Base-by-base conservation (phyloP, 2,329 filamentous ascomycete species). In the Emmonsiellopsis sp. region DNA sequence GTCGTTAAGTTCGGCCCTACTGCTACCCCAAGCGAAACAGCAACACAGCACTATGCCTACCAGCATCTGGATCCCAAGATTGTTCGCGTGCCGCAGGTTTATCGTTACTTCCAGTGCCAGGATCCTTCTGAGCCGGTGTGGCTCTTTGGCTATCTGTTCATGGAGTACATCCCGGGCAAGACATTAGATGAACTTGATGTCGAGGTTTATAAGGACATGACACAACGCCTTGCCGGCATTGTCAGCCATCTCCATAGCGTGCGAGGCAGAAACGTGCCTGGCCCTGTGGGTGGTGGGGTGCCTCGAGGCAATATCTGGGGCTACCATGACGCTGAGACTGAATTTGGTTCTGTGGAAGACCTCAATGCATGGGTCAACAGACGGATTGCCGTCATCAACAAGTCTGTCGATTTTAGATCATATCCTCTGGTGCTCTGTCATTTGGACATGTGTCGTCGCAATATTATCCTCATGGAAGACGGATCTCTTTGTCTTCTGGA, bases 331-430 rank as follows among this genome's bases (percentile, higher is more conserved):
- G 54, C 42, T 20, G 50, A 57, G 3, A 49, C 44, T 15, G 30
- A 13, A 5, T 59, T 58, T 31, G 15, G 20, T 30, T 61, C 55
- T 20, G 44, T 61, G 45, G 45, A 52, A 4, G 44, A 61, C 41
- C 10, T 61, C 52, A 59, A 58, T 49, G 13, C 5, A 9, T 61
- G 50, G 15, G 53, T 61, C 32, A 58, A 61, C 35, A 58, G 54
- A 54, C 54, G 59, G 38, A 41, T 61, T 15, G 42, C 52, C 13
- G 37, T 47, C 40, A 54, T 58, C 20, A 55, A 57, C 43, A 52
- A 58, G 30, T 57, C 54, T 13, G 56, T 61, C 37, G 55, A 61
- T 47, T 5, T 61, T 32, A 47, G 31, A 51, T 50, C 51, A 55
- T 59, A 54, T 55, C 62, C 32, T 9, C 42, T 51, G 49, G 56